Conservation (phyloP, 345 rosid genomes). For the Syzygium aqueum region DNA sequence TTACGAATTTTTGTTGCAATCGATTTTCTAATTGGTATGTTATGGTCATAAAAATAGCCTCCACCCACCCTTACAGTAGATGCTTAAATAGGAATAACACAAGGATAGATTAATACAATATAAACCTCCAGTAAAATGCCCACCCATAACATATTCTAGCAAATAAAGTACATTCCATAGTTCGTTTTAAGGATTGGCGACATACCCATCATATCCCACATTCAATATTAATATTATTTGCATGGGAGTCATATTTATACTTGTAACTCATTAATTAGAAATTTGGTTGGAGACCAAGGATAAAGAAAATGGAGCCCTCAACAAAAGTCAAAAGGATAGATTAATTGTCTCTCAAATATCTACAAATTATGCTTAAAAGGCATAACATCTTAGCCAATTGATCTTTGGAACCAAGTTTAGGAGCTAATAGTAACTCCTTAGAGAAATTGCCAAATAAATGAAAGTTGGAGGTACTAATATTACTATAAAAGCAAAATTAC, state of each 20-base stretch:
- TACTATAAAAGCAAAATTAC: neutral
- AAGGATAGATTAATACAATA: too few species aligned
- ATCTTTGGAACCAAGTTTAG: neutral
- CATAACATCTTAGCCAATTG: neutral
- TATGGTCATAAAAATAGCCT: accelerated
- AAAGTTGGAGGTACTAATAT: neutral
- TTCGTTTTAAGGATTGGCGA: too few species aligned
- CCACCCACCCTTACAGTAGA: too few species aligned
- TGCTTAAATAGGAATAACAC: too few species aligned
- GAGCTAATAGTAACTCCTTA: neutral
- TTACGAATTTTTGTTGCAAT: neutral
- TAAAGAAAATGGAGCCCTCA: neutral
- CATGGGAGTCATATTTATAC: neutral
- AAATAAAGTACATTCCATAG: too few species aligned
- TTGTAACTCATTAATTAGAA: neutral
- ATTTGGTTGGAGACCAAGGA: neutral
- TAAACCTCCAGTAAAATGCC: too few species aligned
- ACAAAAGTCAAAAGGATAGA: neutral
- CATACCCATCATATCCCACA: neutral
- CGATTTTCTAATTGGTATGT: neutral
- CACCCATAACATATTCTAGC: too few species aligned
- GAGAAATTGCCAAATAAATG: neutral
- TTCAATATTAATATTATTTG: neutral
- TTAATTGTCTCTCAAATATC: neutral
- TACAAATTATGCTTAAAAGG: neutral